Evolutionary conservation across 116 monocot species (phyloP).

Genomic region (Iris pallida): DNA sequence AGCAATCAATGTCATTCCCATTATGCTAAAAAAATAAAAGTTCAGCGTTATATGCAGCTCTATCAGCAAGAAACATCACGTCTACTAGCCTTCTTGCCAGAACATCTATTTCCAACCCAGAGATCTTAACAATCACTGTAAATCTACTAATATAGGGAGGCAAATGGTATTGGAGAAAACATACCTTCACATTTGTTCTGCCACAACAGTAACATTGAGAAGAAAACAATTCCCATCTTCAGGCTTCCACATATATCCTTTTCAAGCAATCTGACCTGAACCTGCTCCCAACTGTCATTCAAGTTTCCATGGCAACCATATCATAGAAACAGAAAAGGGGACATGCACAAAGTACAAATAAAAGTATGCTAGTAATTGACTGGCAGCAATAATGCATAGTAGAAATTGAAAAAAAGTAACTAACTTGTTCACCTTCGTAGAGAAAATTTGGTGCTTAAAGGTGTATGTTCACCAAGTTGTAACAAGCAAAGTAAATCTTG

Average conservation of each 20-base stretch:
- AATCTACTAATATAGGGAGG: not conserved
- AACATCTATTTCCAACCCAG: too few relatives aligned
- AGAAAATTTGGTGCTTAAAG: constrained; percentile 17
- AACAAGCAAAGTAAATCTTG: constrained; percentile 45
- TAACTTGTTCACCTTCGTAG: constrained; percentile 37
- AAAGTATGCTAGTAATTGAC: not conserved
- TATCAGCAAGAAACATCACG: too few relatives aligned
- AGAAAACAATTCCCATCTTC: constrained; percentile 45
- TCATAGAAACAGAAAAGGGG: constrained; percentile 21
- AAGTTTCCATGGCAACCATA: constrained; percentile 30
- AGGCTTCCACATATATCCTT: constrained; percentile 39
- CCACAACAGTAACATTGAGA: constrained; percentile 49
- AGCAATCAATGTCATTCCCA: too few relatives aligned
- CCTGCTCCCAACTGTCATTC: constrained; percentile 84
- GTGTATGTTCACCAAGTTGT: constrained; percentile 17
- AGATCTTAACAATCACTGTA: too few relatives aligned
- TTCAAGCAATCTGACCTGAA: constrained; percentile 62
- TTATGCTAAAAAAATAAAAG: too few relatives aligned
- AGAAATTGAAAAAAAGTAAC: not conserved
- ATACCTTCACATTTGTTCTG: constrained; percentile 44
- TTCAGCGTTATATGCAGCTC: too few relatives aligned
- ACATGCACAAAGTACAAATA: not conserved
- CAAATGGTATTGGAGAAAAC: constrained; percentile 2
- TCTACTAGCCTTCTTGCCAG: too few relatives aligned
- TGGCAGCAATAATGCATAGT: not conserved